A percentile compares a stretch with the other conserved stretches of the same genome.
Conservation (phyloP, 768 basidiomycete genomes). For the Suillus lakei region DNA sequence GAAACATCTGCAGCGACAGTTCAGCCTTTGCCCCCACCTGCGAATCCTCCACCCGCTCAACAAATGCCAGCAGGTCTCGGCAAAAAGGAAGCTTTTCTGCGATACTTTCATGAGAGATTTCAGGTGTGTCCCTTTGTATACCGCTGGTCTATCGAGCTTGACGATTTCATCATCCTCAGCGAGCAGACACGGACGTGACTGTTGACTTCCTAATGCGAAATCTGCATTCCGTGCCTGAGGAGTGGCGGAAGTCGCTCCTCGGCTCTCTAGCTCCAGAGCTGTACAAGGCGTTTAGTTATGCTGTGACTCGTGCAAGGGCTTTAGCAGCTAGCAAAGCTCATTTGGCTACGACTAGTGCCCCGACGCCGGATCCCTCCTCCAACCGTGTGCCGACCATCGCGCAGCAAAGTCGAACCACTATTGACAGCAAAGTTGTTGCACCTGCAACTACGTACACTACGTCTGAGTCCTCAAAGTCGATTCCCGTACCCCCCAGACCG, state of each 20-base stretch:
- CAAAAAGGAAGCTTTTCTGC: neutral
- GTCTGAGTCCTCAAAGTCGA: neutral
- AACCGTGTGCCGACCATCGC: neutral
- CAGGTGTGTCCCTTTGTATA: neutral
- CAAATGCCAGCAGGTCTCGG: neutral
- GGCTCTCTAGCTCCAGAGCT: neutral
- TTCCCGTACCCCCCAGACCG: constrained; percentile 3
- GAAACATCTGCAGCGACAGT: too few species aligned
- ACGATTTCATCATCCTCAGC: neutral
- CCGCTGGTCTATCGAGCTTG: neutral
- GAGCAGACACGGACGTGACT: neutral
- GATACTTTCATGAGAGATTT: neutral
- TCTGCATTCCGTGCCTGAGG: neutral
- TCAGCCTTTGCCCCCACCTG: neutral
- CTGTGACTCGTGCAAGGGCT: neutral
- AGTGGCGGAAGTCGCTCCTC: constrained; percentile 1
- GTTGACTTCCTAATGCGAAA: neutral
- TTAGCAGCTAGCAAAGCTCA: neutral
- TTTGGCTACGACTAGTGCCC: neutral
- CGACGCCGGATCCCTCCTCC: neutral
- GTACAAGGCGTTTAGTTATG: neutral
- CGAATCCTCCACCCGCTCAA: neutral
- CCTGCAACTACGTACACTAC: neutral
- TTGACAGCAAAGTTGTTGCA: neutral
- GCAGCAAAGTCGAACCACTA: neutral